A percentile compares a stretch with the other conserved stretches of the same genome.
Evolutionary conservation across 306 rosid species (phyloP).

Genomic region (Begonia loranthoides): DNA sequence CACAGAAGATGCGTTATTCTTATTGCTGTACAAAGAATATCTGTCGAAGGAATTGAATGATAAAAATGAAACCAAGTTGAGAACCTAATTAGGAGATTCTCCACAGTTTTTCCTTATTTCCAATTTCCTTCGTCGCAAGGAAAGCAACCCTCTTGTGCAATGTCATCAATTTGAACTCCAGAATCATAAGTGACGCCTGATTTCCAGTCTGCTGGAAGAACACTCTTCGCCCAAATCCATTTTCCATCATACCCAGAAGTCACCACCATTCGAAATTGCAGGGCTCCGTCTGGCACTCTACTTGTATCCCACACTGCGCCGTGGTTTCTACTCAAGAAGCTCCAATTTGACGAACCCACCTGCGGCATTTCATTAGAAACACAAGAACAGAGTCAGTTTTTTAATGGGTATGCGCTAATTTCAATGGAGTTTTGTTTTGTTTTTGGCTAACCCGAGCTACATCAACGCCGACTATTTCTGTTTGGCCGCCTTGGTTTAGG

Average conservation of each 20-base stretch:
- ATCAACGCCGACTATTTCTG: conserved; percentile 70
- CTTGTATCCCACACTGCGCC: conserved; percentile 86
- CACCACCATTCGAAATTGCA: conserved; percentile 56
- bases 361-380: background rate
- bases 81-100: no score
- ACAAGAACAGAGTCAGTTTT: no score
- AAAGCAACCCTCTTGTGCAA: conserved; percentile 66
- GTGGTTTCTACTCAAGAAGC: conserved; percentile 35
- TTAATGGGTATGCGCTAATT: background rate
- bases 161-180: conserved; percentile 51
- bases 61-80: no score
- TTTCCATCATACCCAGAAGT: conserved; percentile 66
- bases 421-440: background rate
- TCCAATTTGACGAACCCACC: conserved; percentile 66
- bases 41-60: no score
- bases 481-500: conserved; percentile 90
- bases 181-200: conserved; percentile 37
- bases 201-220: conserved; percentile 66
- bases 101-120: conserved; percentile 7
- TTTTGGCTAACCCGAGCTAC: conserved; percentile 57
- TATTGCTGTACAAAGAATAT: no score
- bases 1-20: no score
- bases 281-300: conserved; percentile 50
- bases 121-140: conserved; percentile 34
- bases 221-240: conserved; percentile 60